These are phyloP conservation scores for Coprinopsis strossmayeri DNA, from an alignment of 768 basidiomycete genomes.

Conservation along the genomic window DNA sequence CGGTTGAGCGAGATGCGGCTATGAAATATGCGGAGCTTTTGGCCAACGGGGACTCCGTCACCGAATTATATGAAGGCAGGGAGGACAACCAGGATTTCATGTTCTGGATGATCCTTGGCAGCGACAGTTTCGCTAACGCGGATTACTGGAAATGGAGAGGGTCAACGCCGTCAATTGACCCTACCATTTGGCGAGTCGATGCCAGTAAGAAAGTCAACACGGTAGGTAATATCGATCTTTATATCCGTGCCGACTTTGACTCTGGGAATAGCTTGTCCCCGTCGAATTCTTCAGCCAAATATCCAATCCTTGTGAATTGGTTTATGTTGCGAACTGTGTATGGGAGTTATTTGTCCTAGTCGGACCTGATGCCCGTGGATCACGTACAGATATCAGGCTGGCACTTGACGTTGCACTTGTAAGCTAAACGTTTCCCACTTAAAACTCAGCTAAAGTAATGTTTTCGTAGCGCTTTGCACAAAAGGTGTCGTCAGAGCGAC, in stretches of 20 bases:
- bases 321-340: slow-evolving; percentile 67
- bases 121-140: slow-evolving; percentile 67
- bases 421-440: slow-evolving; percentile 6
- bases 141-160: slow-evolving; percentile 79
- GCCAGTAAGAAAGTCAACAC: slow-evolving; percentile 22
- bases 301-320: slow-evolving; percentile 31
- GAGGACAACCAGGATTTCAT: slow-evolving; percentile 58
- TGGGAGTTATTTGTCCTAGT: slow-evolving; percentile 81
- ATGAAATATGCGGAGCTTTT: slow-evolving; percentile 51
- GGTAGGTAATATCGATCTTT: slow-evolving; percentile 28
- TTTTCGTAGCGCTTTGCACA: slow-evolving; percentile 44
- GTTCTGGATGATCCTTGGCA: slow-evolving; percentile 86
- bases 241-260: slow-evolving; percentile 1
- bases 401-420: slow-evolving; percentile 58
- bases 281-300: slow-evolving; percentile 39
- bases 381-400: slow-evolving; percentile 52
- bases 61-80: slow-evolving; percentile 61
- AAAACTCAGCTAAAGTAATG: not conserved
- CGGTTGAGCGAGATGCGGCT: slow-evolving; percentile 56
- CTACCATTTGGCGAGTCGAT: slow-evolving; percentile 59
- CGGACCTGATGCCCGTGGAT: slow-evolving; percentile 55
- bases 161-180: slow-evolving; percentile 26
- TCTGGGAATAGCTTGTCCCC: slow-evolving; percentile 35
- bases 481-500: slow-evolving; percentile 44
- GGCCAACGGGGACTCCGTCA: slow-evolving; percentile 25